A percentile compares a stretch with the other conserved stretches of the same genome.
Evolutionary conservation across 208 protist genomes (phyloP).

Genomic region (Wallacemonas collosoma): DNA sequence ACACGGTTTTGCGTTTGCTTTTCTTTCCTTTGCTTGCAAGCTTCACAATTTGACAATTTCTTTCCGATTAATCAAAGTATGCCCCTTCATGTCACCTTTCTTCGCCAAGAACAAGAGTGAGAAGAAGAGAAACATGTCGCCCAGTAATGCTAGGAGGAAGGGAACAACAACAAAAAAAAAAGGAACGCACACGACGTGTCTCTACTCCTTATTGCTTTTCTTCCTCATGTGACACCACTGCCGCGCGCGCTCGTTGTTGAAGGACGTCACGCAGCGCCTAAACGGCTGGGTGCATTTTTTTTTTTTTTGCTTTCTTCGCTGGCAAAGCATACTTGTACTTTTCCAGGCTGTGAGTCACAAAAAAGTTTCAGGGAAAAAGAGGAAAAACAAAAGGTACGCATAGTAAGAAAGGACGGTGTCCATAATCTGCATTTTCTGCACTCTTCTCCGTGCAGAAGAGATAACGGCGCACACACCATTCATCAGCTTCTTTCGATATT

Average conservation of each 20-base stretch:
- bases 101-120: no score
- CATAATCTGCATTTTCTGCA: neutral
- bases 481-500: no score
- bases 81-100: neutral
- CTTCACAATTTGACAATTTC: neutral
- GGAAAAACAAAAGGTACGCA: slow-evolving; percentile 7
- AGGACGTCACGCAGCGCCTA: no score
- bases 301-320: slow-evolving; percentile 2
- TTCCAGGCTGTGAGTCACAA: neutral
- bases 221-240: no score
- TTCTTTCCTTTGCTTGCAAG: slow-evolving; percentile 4
- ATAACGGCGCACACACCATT: no score
- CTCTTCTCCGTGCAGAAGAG: neutral
- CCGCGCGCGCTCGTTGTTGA: no score
- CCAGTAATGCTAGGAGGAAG: neutral
- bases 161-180: slow-evolving; percentile 4
- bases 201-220: no score
- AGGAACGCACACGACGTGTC: neutral
- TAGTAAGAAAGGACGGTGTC: slow-evolving; percentile 13
- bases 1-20: neutral
- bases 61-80: slow-evolving; percentile 2
- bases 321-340: no score
- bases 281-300: neutral
- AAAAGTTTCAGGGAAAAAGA: slow-evolving; percentile 21
- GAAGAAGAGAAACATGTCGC: neutral